phyloP scores from a whole-genome alignment of 2,329 filamentous ascomycete species.

The Pestalotiopsis sp. region DNA sequence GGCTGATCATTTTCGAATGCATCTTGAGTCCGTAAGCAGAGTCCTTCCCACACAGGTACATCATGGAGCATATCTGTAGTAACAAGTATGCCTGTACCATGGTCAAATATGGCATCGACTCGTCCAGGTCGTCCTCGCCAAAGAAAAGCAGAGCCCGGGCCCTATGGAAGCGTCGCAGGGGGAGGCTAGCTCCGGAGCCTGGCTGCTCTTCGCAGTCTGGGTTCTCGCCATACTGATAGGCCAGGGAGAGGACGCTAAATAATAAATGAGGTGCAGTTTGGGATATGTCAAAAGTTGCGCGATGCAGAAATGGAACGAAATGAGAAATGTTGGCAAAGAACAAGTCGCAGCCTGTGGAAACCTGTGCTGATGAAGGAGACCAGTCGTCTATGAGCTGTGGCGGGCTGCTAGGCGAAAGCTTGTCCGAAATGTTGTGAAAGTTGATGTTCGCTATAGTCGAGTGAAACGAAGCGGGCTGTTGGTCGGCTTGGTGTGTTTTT shows the following conservation, averaged over 20 bases:
- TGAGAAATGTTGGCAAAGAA: conserved; percentile 1
- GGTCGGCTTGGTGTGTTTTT: background rate
- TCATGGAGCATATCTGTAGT: conserved; percentile 2
- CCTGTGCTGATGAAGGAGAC: background rate
- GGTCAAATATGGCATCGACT: background rate
- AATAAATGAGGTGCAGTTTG: background rate
- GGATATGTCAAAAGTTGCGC: background rate
- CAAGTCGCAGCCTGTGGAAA: background rate
- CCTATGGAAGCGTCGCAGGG: background rate
- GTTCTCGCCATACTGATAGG: conserved; percentile 3
- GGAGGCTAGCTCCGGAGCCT: background rate
- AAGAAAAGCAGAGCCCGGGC: background rate
- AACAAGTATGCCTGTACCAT: conserved; percentile 1
- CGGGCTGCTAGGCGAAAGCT: background rate
- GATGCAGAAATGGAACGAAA: background rate
- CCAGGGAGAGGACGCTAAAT: background rate
- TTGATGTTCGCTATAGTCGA: background rate
- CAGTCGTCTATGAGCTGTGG: background rate
- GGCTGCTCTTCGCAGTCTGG: background rate
- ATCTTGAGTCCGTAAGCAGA: background rate
- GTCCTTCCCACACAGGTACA: conserved; percentile 1
- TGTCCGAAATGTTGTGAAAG: background rate
- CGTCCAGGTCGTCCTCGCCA: background rate
- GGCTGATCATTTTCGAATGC: background rate
- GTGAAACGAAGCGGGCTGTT: background rate